A percentile compares a stretch with the other conserved stretches of the same genome.
These are phyloP conservation scores for Fusarium sp. DNA, from an alignment of 2,329 filamentous ascomycete genomes.

Conservation along the genomic window DNA sequence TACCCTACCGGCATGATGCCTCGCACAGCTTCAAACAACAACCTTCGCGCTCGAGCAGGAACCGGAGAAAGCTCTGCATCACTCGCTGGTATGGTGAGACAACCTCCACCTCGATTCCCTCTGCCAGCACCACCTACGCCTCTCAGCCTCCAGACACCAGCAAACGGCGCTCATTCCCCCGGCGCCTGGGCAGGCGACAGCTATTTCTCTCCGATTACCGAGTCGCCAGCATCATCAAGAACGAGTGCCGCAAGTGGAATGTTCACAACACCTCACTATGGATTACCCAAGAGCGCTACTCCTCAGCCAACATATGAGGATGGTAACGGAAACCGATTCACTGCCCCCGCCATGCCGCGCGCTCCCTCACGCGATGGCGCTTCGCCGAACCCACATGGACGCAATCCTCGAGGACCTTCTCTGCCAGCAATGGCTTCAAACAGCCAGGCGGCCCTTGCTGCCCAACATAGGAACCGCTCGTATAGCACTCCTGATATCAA, in stretches of 20 bases:
- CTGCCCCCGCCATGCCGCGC: slow-evolving; percentile 86
- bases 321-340: slow-evolving; percentile 83
- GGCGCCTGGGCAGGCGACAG: slow-evolving; percentile 77
- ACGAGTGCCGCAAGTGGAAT: slow-evolving; percentile 82
- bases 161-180: slow-evolving; percentile 67
- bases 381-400: slow-evolving; percentile 73
- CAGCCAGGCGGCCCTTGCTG: slow-evolving; percentile 64
- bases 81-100: slow-evolving; percentile 68
- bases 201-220: slow-evolving; percentile 90
- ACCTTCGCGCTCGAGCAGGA: slow-evolving; percentile 79
- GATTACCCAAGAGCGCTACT: slow-evolving; percentile 79
- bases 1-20: slow-evolving; percentile 53
- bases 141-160: slow-evolving; percentile 77
- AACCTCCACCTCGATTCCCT: slow-evolving; percentile 79
- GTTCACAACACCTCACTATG: slow-evolving; percentile 69
- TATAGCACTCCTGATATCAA: slow-evolving; percentile 97
- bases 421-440: slow-evolving; percentile 77
- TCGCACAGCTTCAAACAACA: slow-evolving; percentile 74
- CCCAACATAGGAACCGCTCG: slow-evolving; percentile 83
- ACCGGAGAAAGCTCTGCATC: slow-evolving; percentile 78
- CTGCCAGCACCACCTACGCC: slow-evolving; percentile 68
- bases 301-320: slow-evolving; percentile 80
- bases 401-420: slow-evolving; percentile 81
- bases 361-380: slow-evolving; percentile 83
- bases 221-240: slow-evolving; percentile 82